Evolutionary conservation across 257 asterid species (phyloP), one percentile per base, ranked within the genome.

Genomic region (Rehmannia glutinosa): DNA sequence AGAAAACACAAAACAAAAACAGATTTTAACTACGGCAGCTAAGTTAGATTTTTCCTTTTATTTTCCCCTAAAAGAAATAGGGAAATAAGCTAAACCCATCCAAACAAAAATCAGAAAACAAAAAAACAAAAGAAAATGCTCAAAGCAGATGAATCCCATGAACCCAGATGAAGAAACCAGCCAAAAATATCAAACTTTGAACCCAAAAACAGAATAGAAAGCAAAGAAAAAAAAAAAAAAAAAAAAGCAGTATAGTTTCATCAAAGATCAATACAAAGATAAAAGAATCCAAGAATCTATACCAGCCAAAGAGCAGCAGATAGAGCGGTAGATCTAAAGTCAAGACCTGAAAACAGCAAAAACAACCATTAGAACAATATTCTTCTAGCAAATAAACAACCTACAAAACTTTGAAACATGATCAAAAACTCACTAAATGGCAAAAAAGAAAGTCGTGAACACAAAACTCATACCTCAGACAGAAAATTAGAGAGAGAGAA

Each of bases 241-340:
- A 15, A 33, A 35, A 36, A 55, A 33, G 19, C 8, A 38, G 68
- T 25, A 64, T 20, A 21, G 61, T 59, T 61, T 67, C 67, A 64
- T 36, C 28, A 67, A 70, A 73, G 27, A 81, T 75, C 71, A 72
- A 39, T 3, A 67, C 57, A 54, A 33, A 66, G 38, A 51, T 43
- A 5, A 59, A 69, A 61, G 55, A 51, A 51, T 3, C 30, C 12
- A 8, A 67, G 70, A 56, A 70, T 7, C 66, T 70, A 73, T 76
- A 81, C 95, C 87, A 60, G 79, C 77, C 69, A 76, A 74, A 73
- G 72, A 77, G 77, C 80, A 77, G 79, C 84, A 83, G 70, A 78
- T 66, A 41, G 64, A 78, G 79, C 77, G 41, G 62, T 70, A 78
- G 96, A 91, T 91, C 96, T 79, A 76, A 35, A 64, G 68, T 78